Evolutionary conservation across 345 rosid species (phyloP).

Genomic region (Euclidium syriacum): DNA sequence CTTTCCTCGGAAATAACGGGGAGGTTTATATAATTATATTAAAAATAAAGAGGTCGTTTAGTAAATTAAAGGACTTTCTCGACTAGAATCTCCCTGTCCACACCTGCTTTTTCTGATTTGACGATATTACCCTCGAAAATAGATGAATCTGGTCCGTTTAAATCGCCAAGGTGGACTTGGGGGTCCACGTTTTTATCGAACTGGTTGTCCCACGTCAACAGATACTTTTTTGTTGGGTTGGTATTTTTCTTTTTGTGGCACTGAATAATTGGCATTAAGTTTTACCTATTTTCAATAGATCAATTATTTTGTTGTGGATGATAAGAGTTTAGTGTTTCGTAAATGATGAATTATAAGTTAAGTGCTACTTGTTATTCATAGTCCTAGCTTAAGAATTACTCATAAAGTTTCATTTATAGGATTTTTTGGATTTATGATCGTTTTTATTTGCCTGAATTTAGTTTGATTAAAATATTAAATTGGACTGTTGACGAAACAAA

Average conservation of each 20-base stretch:
- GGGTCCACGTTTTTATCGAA: not conserved
- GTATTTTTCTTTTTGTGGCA: not conserved
- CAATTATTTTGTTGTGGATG: not conserved
- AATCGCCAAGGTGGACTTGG: not conserved
- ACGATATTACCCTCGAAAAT: slow-evolving; percentile 5
- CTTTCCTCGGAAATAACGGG: slow-evolving; percentile 6
- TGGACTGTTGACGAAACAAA: not conserved
- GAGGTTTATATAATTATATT: slow-evolving; percentile 11
- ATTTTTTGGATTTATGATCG: too few relatives aligned
- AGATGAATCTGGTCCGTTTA: slow-evolving; percentile 11
- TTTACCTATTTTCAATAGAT: not conserved
- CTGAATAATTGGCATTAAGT: not conserved
- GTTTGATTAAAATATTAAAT: too few relatives aligned
- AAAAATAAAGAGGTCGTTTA: not conserved
- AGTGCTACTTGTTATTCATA: not conserved
- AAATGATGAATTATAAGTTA: not conserved
- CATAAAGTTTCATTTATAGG: too few relatives aligned
- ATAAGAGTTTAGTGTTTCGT: not conserved
- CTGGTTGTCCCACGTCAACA: not conserved
- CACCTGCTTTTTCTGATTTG: slow-evolving; percentile 6
- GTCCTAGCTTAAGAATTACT: not conserved
- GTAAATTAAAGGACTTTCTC: not conserved
- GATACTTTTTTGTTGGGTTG: not conserved
- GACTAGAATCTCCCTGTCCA: slow-evolving; percentile 22
- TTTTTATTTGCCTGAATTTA: too few relatives aligned